Evolutionary conservation across 352 stramenopile genomes (phyloP).

Genomic region (Globisporangium okanoganense): DNA sequence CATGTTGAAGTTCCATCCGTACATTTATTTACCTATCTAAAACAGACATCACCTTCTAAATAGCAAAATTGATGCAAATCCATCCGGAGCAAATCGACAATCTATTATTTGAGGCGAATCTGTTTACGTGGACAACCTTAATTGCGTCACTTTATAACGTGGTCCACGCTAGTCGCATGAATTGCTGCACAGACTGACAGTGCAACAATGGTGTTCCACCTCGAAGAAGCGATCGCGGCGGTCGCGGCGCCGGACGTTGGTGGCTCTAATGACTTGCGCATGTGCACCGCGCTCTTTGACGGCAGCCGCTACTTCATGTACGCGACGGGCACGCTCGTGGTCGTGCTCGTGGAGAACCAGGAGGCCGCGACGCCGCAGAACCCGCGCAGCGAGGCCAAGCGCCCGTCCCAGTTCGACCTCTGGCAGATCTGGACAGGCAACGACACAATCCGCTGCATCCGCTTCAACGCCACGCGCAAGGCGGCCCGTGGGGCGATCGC

Average conservation of each 20-base stretch:
- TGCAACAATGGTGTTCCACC: conserved; percentile 14
- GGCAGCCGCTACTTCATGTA: conserved; percentile 62
- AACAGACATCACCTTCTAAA: no score
- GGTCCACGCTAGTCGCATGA: background rate
- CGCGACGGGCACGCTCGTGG: conserved; percentile 44
- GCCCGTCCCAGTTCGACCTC: conserved; percentile 48
- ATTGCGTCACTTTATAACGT: background rate
- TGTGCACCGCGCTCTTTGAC: conserved; percentile 45
- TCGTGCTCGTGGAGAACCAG: conserved; percentile 53
- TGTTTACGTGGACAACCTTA: background rate
- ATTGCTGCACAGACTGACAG: background rate
- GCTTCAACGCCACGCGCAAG: conserved; percentile 52
- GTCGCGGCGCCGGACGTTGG: conserved; percentile 35
- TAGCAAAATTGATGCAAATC: no score
- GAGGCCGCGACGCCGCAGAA: conserved; percentile 10
- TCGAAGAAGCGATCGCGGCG: conserved; percentile 28
- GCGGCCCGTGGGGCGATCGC: conserved; percentile 50
- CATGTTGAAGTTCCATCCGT: no score
- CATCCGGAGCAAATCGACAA: no score
- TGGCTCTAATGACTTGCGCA: conserved; percentile 12
- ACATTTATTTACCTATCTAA: background rate
- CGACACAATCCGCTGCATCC: conserved; percentile 42
- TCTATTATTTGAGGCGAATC: background rate
- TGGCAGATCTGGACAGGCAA: conserved; percentile 66
- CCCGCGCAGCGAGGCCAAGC: conserved; percentile 19